phyloP scores from a whole-genome alignment of 208 protist species.

The Naegleria lovaniensis region DNA sequence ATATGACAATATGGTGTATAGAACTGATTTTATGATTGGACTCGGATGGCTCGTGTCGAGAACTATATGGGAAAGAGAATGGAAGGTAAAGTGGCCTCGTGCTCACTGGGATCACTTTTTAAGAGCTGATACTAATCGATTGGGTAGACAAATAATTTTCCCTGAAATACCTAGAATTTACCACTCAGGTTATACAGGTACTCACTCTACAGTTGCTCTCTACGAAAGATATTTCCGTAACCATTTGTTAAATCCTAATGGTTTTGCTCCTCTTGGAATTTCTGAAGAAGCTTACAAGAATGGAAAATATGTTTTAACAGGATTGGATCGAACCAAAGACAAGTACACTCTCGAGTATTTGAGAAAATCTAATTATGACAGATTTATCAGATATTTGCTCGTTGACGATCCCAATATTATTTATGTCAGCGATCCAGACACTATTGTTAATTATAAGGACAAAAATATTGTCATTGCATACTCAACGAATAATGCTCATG shows the following conservation, averaged over 20 bases:
- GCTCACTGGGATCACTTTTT: conserved; percentile 32
- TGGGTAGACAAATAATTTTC: conserved; percentile 27
- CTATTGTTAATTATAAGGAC: not conserved
- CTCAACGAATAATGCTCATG: not conserved
- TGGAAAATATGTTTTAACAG: not conserved
- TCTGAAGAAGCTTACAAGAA: not conserved
- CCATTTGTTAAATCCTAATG: not conserved
- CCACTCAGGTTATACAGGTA: conserved; percentile 28
- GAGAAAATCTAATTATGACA: not conserved
- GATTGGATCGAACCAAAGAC: not conserved
- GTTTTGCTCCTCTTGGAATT: conserved; percentile 7
- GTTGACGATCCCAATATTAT: not conserved
- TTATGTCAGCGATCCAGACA: not conserved
- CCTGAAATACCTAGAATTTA: conserved; percentile 29
- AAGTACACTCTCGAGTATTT: not conserved
- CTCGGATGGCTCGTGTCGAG: conserved; percentile 19
- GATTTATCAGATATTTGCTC: not conserved
- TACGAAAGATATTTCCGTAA: conserved; percentile 32
- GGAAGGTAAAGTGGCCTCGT: not conserved
- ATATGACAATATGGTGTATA: not conserved
- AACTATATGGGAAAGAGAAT: conserved; percentile 1
- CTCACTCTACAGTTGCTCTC: conserved; percentile 28
- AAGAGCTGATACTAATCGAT: not conserved
- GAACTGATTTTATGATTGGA: conserved; percentile 33
- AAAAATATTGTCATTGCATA: not conserved